phyloP scores from a whole-genome alignment of 2,329 filamentous ascomycete species.

The Arthrocladium fulminans region DNA sequence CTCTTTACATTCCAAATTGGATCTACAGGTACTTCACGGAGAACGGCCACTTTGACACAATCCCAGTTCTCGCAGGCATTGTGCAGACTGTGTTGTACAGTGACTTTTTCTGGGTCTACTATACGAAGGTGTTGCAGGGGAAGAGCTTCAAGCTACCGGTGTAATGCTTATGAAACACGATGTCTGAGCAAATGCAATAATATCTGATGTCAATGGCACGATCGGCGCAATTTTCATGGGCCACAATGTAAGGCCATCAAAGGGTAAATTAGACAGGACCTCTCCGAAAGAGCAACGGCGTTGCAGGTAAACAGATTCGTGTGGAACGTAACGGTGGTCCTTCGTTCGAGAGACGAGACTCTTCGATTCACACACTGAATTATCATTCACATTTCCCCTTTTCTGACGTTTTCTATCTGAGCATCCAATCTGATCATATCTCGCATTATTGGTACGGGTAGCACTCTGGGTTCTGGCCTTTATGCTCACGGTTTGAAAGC shows the following conservation, averaged over 20 bases:
- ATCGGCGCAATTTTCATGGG: too few species aligned
- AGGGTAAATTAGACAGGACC: background rate
- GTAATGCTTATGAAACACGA: too few species aligned
- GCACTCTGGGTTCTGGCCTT: too few species aligned
- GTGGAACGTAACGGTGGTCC: background rate
- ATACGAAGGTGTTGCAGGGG: conserved; percentile 83
- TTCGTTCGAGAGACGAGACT: background rate
- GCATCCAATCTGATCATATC: too few species aligned
- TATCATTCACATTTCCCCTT: too few species aligned
- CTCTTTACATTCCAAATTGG: conserved; percentile 98
- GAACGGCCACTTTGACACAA: conserved; percentile 65
- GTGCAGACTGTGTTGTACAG: conserved; percentile 93
- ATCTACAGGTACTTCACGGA: conserved; percentile 81
- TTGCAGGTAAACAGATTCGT: background rate
- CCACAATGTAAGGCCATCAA: background rate
- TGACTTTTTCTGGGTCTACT: conserved; percentile 99
- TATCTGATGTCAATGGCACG: too few species aligned
- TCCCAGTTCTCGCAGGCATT: conserved; percentile 79
- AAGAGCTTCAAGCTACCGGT: conserved; percentile 82
- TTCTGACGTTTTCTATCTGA: too few species aligned
- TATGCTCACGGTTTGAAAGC: too few species aligned
- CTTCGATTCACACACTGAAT: background rate
- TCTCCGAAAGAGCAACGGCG: background rate
- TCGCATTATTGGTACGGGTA: too few species aligned
- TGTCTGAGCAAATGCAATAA: too few species aligned